Evolutionary conservation across 1,139 yeast species (phyloP).

Genomic region (Wickerhamiella pararugosa): DNA sequence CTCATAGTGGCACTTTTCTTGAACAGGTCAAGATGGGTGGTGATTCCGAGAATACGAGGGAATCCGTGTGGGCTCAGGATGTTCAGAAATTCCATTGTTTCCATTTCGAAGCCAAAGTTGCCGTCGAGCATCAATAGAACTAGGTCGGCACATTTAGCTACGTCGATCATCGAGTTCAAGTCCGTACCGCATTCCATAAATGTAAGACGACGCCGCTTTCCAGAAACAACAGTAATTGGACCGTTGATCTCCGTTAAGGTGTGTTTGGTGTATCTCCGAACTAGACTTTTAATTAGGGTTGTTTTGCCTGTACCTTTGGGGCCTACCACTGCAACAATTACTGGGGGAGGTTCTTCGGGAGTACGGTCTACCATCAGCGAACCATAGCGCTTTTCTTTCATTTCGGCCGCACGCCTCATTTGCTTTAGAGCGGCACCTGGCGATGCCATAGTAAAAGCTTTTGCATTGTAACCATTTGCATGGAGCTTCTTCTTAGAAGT

Average conservation of each 20-base stretch:
- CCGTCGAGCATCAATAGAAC: conserved; percentile 87
- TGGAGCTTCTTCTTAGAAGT: conserved; percentile 79
- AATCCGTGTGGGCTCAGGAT: conserved; percentile 97
- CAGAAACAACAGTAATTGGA: conserved; percentile 95
- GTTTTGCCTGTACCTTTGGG: conserved; percentile 99
- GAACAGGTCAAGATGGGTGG: conserved; percentile 91
- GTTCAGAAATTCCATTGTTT: conserved; percentile 95
- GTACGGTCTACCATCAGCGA: conserved; percentile 97
- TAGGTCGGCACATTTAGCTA: conserved; percentile 89
- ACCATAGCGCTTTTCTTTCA: conserved; percentile 70
- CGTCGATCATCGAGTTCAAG: conserved; percentile 87
- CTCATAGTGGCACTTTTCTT: conserved; percentile 79
- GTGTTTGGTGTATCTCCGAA: conserved; percentile 80
- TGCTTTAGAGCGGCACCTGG: conserved; percentile 77
- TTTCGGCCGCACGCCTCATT: conserved; percentile 77
- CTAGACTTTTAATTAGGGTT: conserved; percentile 78
- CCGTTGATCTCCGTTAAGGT: conserved; percentile 78
- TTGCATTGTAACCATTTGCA: conserved; percentile 80
- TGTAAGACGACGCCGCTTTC: conserved; percentile 84
- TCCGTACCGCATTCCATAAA: conserved; percentile 90
- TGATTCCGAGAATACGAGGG: conserved; percentile 92
- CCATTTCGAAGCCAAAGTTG: conserved; percentile 98
- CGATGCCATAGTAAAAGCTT: conserved; percentile 88
- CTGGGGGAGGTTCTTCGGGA: conserved; percentile 97
- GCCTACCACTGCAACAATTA: conserved; percentile 91